Percentiles rank a stretch among this genome's conserved stretches.
Evolutionary conservation across 2,329 filamentous ascomycete genomes (phyloP).

Genomic region (Sclerotinia borealis): DNA sequence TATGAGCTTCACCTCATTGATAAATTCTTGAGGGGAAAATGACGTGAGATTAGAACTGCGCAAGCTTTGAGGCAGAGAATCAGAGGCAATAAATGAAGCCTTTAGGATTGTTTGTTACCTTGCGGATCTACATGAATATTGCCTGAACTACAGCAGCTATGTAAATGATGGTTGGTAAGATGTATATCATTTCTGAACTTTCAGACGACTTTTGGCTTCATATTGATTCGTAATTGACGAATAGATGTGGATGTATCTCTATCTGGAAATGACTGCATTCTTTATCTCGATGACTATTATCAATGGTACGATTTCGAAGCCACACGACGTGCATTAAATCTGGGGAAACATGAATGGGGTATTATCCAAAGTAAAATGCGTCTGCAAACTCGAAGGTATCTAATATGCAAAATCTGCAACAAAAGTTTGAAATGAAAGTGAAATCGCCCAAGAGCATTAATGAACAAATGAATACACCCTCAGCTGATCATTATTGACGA

Average conservation of each 20-base stretch:
- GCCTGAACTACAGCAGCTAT: neutral
- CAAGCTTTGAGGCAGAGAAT: neutral
- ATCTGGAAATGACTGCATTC: neutral
- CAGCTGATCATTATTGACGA: neutral
- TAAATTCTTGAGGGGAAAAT: neutral
- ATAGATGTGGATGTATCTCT: neutral
- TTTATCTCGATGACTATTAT: neutral
- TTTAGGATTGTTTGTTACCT: neutral
- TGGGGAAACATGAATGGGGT: constrained; percentile 1
- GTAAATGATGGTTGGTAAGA: neutral
- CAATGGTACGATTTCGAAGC: neutral
- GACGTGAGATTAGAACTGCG: neutral
- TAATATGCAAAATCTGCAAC: neutral
- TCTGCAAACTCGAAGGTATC: neutral
- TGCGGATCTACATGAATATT: neutral
- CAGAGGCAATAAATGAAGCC: neutral
- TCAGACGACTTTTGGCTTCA: too few relatives aligned
- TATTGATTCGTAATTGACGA: neutral
- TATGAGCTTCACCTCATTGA: neutral
- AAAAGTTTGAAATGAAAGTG: neutral
- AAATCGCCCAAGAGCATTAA: neutral
- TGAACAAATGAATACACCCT: neutral
- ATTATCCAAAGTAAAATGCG: neutral
- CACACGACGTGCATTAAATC: neutral
- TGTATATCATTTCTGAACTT: neutral